Evolutionary conservation across 2,329 filamentous ascomycete genomes (phyloP), one percentile per base, ranked within the genome.

Genomic region (Oidium heveae): DNA sequence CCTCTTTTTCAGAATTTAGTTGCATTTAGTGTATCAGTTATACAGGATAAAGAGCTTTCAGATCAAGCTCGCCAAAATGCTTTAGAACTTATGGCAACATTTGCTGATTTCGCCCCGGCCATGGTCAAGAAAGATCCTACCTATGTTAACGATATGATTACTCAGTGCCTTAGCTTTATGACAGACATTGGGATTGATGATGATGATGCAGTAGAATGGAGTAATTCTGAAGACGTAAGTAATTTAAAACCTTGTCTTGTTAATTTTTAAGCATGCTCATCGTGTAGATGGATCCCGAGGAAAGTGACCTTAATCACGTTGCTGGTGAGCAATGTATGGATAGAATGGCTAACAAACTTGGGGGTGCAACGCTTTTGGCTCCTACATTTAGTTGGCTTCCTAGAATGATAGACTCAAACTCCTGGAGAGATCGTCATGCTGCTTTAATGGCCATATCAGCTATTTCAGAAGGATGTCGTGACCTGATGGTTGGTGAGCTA

Each of bases 291-390:
- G 91, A 98, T 59, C 79, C 86, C 57, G 91, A 96, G 61, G 91
- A 98, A 69, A 95, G 86, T 65, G 91, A 98, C 64, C 79, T 87
- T 58, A 98, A 98, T 66, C 91, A 98, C 64, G 88, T 98, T 59
- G 91, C 89, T 46, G 91, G 91, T 57, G 91, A 98, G 69, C 91
- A 98, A 69, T 93, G 86, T 61, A 96, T 98, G 89, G 91, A 98
- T 66, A 80, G 91, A 56, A 73, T 98, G 54, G 89, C 91, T 55
- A 98, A 96, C 72, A 95, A 94, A 69, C 82, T 98, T 37, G 91
- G 91, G 56, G 91, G 91, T n/a, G 75, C 85, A 63, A 81, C 84
- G n/a, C 84, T 98, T 56, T 73, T 98, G 20, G 85, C 85, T 33
- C 88, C 88, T 0, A 96, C 89, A 0, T 98, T 96, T 69, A 83